Evolutionary conservation across 139 green algal species (phyloP).

Genomic region (Tetraselmis striata): DNA sequence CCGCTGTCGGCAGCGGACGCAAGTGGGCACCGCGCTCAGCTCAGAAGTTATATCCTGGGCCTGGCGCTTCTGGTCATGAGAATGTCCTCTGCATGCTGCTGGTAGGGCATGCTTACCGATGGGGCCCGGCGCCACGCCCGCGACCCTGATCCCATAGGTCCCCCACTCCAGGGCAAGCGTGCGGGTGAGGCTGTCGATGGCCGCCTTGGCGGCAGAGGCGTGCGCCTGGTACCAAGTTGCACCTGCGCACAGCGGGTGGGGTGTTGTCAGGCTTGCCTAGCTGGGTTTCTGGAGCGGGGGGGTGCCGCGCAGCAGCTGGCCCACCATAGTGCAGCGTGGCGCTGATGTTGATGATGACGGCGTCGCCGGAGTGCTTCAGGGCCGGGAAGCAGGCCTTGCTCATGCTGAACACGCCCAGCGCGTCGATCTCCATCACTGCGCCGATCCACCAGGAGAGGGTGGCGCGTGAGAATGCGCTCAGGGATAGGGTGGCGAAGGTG

Average conservation of each 20-base stretch:
- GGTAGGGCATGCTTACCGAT: constrained; percentile 60
- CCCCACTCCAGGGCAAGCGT: constrained; percentile 91
- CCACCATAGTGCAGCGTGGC: constrained; percentile 93
- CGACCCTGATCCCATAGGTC: constrained; percentile 69
- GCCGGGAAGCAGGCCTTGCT: constrained; percentile 60
- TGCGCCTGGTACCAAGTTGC: constrained; percentile 50
- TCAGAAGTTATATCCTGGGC: too few species aligned
- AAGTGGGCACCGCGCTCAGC: too few species aligned
- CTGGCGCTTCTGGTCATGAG: too few species aligned
- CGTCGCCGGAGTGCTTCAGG: constrained; percentile 25
- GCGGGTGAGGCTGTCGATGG: constrained; percentile 86
- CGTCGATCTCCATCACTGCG: constrained; percentile 93
- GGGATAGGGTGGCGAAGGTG: too few species aligned
- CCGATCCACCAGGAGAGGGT: too few species aligned
- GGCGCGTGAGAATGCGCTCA: too few species aligned
- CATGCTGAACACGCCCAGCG: constrained; percentile 87
- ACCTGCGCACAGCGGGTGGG: too few species aligned
- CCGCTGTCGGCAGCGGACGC: too few species aligned
- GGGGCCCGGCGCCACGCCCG: constrained; percentile 83
- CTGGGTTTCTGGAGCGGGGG: too few species aligned
- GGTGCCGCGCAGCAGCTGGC: too few species aligned
- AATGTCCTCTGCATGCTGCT: too few species aligned
- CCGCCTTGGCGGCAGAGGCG: constrained; percentile 79
- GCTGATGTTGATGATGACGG: constrained; percentile 88
- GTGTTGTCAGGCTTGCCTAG: background rate